Base-by-base conservation (phyloP, 1,284 basidiomycete genomes). In the Ganoderma boninense region DNA sequence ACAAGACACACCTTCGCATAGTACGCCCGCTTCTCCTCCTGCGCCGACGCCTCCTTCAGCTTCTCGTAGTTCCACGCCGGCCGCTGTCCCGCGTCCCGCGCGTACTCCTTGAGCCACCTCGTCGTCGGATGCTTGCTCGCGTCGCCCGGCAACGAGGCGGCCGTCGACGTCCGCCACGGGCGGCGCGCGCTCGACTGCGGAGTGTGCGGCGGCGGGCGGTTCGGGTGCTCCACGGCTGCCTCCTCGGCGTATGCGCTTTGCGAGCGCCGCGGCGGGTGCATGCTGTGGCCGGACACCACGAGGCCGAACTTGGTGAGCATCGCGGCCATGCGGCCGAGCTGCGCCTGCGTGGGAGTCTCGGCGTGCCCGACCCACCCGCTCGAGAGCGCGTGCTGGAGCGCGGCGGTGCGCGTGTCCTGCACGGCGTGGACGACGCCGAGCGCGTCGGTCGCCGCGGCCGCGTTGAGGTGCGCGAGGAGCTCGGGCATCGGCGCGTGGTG, bases 271-370 rank as follows among this genome's bases (percentile, higher is more conserved):
- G 75, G 68, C 49, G 74, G 74, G 35, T 76, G 73, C 1, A 76
- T 70, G 62, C 78, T 73, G 14, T 76, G 67, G 0, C 78, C 79
- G 26, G 77, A 73, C 20, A 80, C 79, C 1, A 87, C 79, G 13
- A 89, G 68, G 13, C 85, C 81, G 72, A 88, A 82, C 68, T 81
- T 82, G 2, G 86, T 86, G 18, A 90, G 72, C 77, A 90, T 83
- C 11, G 80, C 81, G 7, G 85, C 80, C 87, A 91, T 90, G 20
- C 83, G 81, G 8, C 87, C 88, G 35, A 90, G 56, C 52, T 79
- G 74, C 35, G 76, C 76, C 40, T 76, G 75, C 35, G 79, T 78
- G 40, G 77, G 77, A 26, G 78, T 78, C 66, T 77, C 76, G 20
- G 75, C 71, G 10, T 76, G 62, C 26, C 73, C 66, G 35, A 80